phyloP scores from a whole-genome alignment of 2,329 filamentous ascomycete genomes.

The Kalmusia sp. region DNA sequence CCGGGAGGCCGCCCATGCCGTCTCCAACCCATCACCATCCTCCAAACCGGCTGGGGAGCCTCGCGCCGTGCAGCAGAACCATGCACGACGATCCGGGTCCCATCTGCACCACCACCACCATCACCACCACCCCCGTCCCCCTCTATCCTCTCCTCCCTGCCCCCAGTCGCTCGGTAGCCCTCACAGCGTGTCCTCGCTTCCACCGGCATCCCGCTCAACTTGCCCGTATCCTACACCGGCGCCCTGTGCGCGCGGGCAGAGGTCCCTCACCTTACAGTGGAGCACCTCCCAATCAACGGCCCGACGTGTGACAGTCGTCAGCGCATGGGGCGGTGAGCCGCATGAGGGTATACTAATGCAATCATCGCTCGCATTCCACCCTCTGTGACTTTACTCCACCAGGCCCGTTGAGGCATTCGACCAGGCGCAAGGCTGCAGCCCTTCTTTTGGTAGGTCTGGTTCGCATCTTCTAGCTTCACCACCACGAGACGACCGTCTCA shows the following conservation, averaged over 20 bases:
- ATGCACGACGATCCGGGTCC: slow-evolving; percentile 8
- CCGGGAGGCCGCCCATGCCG: slow-evolving; percentile 26
- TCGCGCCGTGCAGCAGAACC: slow-evolving; percentile 16
- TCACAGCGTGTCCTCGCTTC: slow-evolving; percentile 6
- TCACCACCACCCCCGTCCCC: too few species aligned
- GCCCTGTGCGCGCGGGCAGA: slow-evolving; percentile 23
- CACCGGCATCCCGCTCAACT: slow-evolving; percentile 14
- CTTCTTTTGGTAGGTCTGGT: slow-evolving; percentile 24
- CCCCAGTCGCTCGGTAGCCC: slow-evolving; percentile 7
- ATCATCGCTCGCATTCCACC: slow-evolving; percentile 31
- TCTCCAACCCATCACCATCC: slow-evolving; percentile 8
- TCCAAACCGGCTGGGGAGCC: slow-evolving; percentile 26
- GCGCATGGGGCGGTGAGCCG: slow-evolving; percentile 40
- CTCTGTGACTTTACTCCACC: slow-evolving; percentile 22
- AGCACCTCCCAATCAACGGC: slow-evolving; percentile 14
- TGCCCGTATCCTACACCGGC: slow-evolving; percentile 37
- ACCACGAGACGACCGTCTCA: slow-evolving; percentile 5
- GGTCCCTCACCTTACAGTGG: slow-evolving; percentile 22
- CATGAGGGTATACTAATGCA: slow-evolving; percentile 43
- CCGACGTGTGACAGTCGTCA: slow-evolving; percentile 29
- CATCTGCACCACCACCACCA: too few species aligned
- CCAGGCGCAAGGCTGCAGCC: slow-evolving; percentile 42
- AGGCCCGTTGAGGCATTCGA: slow-evolving; percentile 21
- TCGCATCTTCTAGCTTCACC: not conserved
- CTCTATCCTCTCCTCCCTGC: too few species aligned